phyloP scores from a whole-genome alignment of 1,284 basidiomycete genomes.

The Pyrrhoderma lamaoense region DNA sequence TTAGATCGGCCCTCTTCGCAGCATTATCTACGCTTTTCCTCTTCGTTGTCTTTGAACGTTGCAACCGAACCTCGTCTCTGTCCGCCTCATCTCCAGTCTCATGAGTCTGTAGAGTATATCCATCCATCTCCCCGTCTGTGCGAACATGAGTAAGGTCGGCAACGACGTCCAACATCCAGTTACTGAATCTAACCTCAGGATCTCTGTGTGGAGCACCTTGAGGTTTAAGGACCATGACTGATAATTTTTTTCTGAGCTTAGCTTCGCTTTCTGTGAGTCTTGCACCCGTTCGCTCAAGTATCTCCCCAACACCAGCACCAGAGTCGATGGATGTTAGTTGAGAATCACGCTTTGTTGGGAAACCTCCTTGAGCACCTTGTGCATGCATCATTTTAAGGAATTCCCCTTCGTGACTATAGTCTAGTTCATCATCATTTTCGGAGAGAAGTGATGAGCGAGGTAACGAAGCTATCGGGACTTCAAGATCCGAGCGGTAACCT shows the following conservation, averaged over 20 bases:
- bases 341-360: slow-evolving; percentile 31
- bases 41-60: slow-evolving; percentile 14
- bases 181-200: slow-evolving; percentile 40
- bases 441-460: too few relatives aligned
- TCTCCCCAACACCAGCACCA: slow-evolving; percentile 33
- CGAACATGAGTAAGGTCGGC: slow-evolving; percentile 47
- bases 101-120: background rate
- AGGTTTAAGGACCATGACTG: slow-evolving; percentile 15
- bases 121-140: slow-evolving; percentile 3
- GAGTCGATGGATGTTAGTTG: slow-evolving; percentile 28
- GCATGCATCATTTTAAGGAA: slow-evolving; percentile 48
- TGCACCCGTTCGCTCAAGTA: slow-evolving; percentile 35
- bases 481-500: slow-evolving; percentile 77
- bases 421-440: too few relatives aligned
- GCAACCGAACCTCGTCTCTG: slow-evolving; percentile 20
- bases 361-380: slow-evolving; percentile 45
- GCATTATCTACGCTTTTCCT: slow-evolving; percentile 18
- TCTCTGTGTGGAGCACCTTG: slow-evolving; percentile 25
- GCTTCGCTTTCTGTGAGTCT: slow-evolving; percentile 28
- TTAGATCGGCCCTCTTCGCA: slow-evolving; percentile 6
- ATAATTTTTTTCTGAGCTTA: slow-evolving; percentile 15
- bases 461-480: slow-evolving; percentile 26
- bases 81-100: slow-evolving; percentile 18
- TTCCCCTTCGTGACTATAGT: slow-evolving; percentile 35
- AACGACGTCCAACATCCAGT: slow-evolving; percentile 76